Evolutionary conservation across 2,329 filamentous ascomycete genomes (phyloP).

Genomic region (Penicillium sp.): DNA sequence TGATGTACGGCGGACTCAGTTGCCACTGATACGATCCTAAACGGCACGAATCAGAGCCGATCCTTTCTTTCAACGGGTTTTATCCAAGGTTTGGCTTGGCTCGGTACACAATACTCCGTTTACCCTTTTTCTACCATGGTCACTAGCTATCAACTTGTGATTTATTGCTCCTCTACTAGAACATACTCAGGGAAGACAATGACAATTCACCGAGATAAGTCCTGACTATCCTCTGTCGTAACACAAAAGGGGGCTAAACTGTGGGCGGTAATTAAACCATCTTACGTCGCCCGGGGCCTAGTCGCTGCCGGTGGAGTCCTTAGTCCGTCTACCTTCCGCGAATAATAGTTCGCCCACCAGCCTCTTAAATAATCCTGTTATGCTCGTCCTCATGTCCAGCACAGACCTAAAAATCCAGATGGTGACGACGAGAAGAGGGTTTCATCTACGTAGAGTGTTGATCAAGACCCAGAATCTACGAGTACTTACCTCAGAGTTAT

Average conservation of each 20-base stretch:
- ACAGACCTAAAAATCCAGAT: neutral
- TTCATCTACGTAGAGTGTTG: neutral
- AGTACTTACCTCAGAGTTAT: neutral
- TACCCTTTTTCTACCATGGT: neutral
- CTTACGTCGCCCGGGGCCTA: slow-evolving; percentile 10
- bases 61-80: slow-evolving; percentile 1
- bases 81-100: neutral
- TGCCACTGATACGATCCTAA: slow-evolving; percentile 16
- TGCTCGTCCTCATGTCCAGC: neutral
- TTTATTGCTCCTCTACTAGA: neutral
- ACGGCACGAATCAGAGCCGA: slow-evolving; percentile 7
- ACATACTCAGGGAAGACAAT: neutral
- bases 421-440: neutral
- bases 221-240: neutral
- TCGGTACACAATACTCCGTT: neutral
- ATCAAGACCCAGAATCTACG: neutral
- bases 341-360: neutral
- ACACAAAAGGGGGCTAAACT: neutral
- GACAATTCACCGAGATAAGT: neutral
- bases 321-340: neutral
- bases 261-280: slow-evolving; percentile 1
- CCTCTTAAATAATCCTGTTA: neutral
- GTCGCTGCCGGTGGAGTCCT: slow-evolving; percentile 14
- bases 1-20: slow-evolving; percentile 24
- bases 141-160: neutral